These are phyloP conservation scores for Psilocybe tampanensis DNA, from an alignment of 768 basidiomycete species.

Conservation along the genomic window DNA sequence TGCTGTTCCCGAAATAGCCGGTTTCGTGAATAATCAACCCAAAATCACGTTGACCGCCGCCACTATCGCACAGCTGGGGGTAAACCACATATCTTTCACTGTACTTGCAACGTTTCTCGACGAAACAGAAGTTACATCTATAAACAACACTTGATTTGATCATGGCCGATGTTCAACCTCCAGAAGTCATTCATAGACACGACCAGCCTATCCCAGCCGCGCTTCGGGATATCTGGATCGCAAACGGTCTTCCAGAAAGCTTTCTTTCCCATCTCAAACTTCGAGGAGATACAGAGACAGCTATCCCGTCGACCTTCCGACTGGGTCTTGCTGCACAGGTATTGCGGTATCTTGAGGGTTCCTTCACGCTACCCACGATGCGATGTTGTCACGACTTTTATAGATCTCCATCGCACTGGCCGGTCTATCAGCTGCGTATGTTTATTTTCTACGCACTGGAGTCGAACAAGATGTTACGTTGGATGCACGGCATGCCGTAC, in stretches of 20 bases:
- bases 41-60: too few species aligned
- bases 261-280: slow-evolving; percentile 39
- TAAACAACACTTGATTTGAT: too few species aligned
- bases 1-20: too few species aligned
- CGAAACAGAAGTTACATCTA: too few species aligned
- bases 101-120: too few species aligned
- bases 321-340: slow-evolving; percentile 57
- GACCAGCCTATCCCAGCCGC: neutral
- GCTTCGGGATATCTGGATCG: slow-evolving; percentile 37
- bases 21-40: too few species aligned
- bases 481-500: slow-evolving; percentile 55
- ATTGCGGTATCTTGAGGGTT: neutral
- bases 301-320: slow-evolving; percentile 55
- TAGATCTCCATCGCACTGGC: slow-evolving; percentile 40
- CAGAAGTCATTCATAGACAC: too few species aligned
- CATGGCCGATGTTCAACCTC: too few species aligned
- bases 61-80: too few species aligned
- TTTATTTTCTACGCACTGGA: slow-evolving; percentile 49
- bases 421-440: slow-evolving; percentile 53
- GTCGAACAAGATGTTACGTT: slow-evolving; percentile 50
- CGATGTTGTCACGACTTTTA: neutral
- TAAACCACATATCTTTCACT: too few species aligned
- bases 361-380: neutral
- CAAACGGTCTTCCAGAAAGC: slow-evolving; percentile 39
- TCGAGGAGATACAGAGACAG: slow-evolving; percentile 39